Percentiles rank a stretch among this genome's conserved stretches.
phyloP scores from a whole-genome alignment of 140 eudicot genomes.

The Ambrosia hybrid region DNA sequence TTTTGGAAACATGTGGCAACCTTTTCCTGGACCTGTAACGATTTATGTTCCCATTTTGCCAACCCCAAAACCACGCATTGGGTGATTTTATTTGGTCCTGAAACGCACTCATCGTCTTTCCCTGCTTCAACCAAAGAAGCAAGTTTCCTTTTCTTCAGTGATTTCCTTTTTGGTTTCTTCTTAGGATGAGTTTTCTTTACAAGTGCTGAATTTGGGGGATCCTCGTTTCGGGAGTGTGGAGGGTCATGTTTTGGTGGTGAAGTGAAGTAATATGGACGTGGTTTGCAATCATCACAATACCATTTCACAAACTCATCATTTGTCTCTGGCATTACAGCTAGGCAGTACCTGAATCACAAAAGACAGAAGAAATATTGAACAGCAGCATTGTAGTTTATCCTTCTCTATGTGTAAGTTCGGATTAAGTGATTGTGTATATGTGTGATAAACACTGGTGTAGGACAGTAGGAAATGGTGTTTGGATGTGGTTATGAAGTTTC shows the following conservation, averaged over 20 bases:
- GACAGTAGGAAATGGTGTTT: too few relatives aligned
- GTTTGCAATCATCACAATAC: conserved; percentile 42
- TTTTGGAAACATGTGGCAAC: conserved; percentile 5
- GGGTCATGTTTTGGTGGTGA: conserved; percentile 9
- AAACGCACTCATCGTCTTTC: conserved; percentile 2
- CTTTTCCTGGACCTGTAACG: background rate
- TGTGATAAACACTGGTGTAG: too few relatives aligned
- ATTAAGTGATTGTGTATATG: too few relatives aligned
- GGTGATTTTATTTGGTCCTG: background rate
- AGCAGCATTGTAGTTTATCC: background rate
- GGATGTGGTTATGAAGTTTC: background rate
- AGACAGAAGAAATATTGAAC: background rate
- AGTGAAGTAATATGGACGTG: conserved; percentile 12
- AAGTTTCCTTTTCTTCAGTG: conserved; percentile 15
- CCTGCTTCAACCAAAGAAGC: conserved; percentile 11
- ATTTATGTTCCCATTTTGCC: background rate
- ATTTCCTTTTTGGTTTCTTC: conserved; percentile 13
- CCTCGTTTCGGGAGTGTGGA: conserved; percentile 8
- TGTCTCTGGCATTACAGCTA: conserved; percentile 25
- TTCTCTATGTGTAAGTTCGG: too few relatives aligned
- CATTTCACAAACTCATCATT: conserved; percentile 31
- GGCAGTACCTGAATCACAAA: conserved; percentile 38
- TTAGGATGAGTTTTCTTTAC: background rate
- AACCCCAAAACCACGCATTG: conserved; percentile 23
- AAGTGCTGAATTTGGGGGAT: conserved; percentile 16